Percentiles rank a stretch among this genome's conserved stretches.
These are phyloP conservation scores for Smallanthus sonchifolius DNA, from an alignment of 129 eudicot species.

Conservation along the genomic window DNA sequence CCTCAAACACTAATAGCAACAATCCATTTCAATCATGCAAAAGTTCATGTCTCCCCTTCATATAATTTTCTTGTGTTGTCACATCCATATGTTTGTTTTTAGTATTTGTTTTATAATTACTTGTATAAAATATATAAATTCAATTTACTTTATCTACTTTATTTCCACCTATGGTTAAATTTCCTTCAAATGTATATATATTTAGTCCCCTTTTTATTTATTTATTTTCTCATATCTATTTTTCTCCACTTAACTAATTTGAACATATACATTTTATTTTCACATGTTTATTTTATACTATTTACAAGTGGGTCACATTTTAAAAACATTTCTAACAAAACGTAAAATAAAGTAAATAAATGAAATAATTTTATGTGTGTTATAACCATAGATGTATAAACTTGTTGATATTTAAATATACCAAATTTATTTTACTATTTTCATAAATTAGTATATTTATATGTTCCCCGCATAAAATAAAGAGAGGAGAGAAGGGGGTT, in stretches of 20 bases:
- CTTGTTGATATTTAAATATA: background rate
- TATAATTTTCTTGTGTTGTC: constrained; percentile 14
- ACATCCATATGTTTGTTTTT: constrained; percentile 17
- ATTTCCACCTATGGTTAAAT: no score
- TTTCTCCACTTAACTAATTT: no score
- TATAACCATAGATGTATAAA: background rate
- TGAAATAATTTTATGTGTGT: background rate
- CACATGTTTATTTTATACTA: no score
- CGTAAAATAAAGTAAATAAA: background rate
- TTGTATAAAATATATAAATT: no score
- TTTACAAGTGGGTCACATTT: no score
- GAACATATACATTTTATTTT: no score
- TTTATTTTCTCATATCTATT: no score
- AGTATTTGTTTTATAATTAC: no score
- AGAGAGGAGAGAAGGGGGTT: background rate
- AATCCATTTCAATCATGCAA: constrained; percentile 16
- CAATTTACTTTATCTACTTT: no score
- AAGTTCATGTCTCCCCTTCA: constrained; percentile 10
- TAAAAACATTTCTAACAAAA: no score
- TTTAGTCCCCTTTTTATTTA: no score
- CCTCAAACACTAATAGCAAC: constrained; percentile 20
- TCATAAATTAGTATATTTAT: background rate
- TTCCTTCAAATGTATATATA: no score
- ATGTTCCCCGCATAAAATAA: background rate
- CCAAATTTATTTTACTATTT: background rate